Evolutionary conservation across 148 eudicot genomes (phyloP).

Genomic region (Nepenthes mirabilis): DNA sequence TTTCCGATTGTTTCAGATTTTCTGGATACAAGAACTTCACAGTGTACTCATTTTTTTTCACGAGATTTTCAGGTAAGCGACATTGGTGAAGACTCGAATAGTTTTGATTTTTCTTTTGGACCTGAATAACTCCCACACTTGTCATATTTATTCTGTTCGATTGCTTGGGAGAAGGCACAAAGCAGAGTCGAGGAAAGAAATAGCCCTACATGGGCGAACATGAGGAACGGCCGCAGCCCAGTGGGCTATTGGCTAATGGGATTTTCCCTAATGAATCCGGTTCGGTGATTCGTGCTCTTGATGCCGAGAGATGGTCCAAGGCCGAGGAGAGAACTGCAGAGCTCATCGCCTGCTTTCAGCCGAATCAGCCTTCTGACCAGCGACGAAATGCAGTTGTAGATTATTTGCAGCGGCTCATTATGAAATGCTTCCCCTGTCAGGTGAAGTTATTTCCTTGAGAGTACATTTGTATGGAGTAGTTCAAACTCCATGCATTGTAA

Average conservation of each 20-base stretch:
- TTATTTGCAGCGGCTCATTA: slow-evolving; percentile 64
- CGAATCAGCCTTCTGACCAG: slow-evolving; percentile 51
- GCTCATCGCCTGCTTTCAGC: slow-evolving; percentile 71
- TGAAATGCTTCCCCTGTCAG: slow-evolving; percentile 68
- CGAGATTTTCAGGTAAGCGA: no score
- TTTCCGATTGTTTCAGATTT: no score
- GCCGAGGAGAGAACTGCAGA: slow-evolving; percentile 77
- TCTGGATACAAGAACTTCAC: no score
- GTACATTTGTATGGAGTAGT: not conserved
- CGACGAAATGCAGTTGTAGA: slow-evolving; percentile 68
- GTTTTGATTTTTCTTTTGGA: no score
- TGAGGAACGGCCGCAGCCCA: slow-evolving; percentile 5
- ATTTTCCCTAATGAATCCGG: slow-evolving; percentile 37
- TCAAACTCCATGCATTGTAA: not conserved
- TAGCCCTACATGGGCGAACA: slow-evolving; percentile 14
- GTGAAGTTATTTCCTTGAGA: slow-evolving; percentile 17
- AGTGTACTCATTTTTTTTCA: no score
- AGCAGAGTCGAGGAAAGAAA: not conserved
- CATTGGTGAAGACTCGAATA: no score
- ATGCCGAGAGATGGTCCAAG: slow-evolving; percentile 48
- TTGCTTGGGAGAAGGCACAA: not conserved
- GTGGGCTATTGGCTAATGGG: slow-evolving; percentile 51
- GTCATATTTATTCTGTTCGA: no score
- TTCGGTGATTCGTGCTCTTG: slow-evolving; percentile 32
- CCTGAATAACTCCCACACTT: no score